phyloP scores from a whole-genome alignment of 257 asterid species.

The Euphrasia confusa region DNA sequence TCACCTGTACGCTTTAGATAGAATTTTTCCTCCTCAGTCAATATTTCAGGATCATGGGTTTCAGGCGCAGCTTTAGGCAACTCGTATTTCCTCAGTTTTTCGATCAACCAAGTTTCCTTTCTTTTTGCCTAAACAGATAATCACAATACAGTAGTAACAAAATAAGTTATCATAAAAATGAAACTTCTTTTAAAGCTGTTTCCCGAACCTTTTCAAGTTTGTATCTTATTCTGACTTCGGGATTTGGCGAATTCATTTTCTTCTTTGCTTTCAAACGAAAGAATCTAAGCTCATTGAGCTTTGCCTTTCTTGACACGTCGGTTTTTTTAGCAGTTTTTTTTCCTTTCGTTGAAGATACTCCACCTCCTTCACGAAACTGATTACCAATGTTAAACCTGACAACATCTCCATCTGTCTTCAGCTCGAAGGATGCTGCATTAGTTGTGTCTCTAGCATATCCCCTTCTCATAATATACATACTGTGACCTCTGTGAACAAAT shows the following conservation, averaged over 20 bases:
- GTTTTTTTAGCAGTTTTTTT: conserved; percentile 28
- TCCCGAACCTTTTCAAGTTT: conserved; percentile 79
- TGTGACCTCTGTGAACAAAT: conserved; percentile 20
- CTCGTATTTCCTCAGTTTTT: conserved; percentile 77
- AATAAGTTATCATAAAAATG: not conserved
- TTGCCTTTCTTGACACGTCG: conserved; percentile 59
- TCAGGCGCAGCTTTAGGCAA: conserved; percentile 61
- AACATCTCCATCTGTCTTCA: conserved; percentile 52
- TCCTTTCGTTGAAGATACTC: conserved; percentile 30
- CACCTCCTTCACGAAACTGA: conserved; percentile 22
- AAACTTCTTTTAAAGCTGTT: not conserved
- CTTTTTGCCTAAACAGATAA: conserved; percentile 60
- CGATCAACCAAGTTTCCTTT: conserved; percentile 92
- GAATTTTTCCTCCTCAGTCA: conserved; percentile 93
- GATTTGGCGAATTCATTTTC: conserved; percentile 93
- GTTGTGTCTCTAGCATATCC: conserved; percentile 35
- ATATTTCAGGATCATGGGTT: conserved; percentile 81
- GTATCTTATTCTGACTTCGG: conserved; percentile 90
- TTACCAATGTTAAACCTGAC: conserved; percentile 63
- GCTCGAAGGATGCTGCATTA: conserved; percentile 52
- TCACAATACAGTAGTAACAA: not conserved
- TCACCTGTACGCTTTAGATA: conserved; percentile 88
- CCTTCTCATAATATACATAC: conserved; percentile 24
- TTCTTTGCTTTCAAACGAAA: conserved; percentile 89
- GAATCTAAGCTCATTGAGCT: conserved; percentile 81